Conservation (phyloP, 768 basidiomycete species). For the Phallus indusiatus region DNA sequence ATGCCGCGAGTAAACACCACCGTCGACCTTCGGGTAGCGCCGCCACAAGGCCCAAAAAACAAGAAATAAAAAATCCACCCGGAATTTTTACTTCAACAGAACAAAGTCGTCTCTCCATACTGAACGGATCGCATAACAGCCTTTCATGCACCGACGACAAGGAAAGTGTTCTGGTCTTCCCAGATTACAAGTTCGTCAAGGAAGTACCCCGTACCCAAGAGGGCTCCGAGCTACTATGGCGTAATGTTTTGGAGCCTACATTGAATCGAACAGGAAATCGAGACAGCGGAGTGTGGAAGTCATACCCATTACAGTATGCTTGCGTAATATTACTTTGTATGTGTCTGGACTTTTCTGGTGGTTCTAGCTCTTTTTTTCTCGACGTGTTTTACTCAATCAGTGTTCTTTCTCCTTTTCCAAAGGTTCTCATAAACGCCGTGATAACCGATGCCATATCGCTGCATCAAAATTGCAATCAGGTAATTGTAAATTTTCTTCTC, state of each 20-base stretch:
- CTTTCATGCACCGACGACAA: constrained; percentile 52
- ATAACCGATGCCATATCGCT: constrained; percentile 84
- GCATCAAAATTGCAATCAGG: constrained; percentile 77
- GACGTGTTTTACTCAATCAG: not conserved
- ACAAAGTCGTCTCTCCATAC: constrained; percentile 51
- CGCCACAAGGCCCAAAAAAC: constrained; percentile 16
- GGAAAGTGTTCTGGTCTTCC: constrained; percentile 82
- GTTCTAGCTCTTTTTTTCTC: too few relatives aligned
- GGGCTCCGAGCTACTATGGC: constrained; percentile 66
- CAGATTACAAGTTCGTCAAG: constrained; percentile 80
- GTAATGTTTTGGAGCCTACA: constrained; percentile 49
- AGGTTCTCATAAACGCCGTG: constrained; percentile 92
- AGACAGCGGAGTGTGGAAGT: constrained; percentile 43
- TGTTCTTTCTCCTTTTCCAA: constrained; percentile 1
- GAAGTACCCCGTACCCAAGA: constrained; percentile 54
- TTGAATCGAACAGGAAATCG: constrained; percentile 40
- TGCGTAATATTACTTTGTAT: constrained; percentile 87
- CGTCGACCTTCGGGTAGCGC: constrained; percentile 16
- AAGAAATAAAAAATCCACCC: constrained; percentile 22
- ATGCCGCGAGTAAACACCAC: constrained; percentile 8
- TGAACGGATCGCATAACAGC: constrained; percentile 77
- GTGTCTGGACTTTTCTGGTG: constrained; percentile 20
- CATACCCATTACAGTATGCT: constrained; percentile 82
- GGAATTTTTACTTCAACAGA: constrained; percentile 55
- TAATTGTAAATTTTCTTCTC: constrained; percentile 23